These are phyloP conservation scores for Citrus unshiu DNA, from an alignment of 345 rosid species.

Conservation along the genomic window DNA sequence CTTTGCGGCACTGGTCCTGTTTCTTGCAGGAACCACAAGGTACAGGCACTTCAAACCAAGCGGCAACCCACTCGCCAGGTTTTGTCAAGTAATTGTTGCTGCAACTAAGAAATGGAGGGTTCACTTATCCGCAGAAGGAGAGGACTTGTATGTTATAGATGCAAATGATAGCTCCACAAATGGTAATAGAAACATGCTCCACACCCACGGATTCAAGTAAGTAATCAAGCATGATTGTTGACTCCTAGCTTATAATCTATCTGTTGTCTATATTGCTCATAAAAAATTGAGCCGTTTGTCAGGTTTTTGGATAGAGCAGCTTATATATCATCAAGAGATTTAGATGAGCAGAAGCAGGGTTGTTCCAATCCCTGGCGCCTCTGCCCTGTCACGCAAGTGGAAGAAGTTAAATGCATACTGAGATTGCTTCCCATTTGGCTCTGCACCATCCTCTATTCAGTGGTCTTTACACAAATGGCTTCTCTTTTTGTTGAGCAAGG, in stretches of 20 bases:
- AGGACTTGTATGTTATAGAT: slow-evolving; percentile 44
- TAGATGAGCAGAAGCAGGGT: slow-evolving; percentile 59
- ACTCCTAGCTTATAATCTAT: neutral
- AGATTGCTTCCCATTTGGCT: slow-evolving; percentile 96
- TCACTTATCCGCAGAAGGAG: slow-evolving; percentile 37
- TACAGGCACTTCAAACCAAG: slow-evolving; percentile 88
- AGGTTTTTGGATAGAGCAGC: slow-evolving; percentile 98
- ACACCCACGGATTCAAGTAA: slow-evolving; percentile 89
- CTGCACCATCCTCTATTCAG: slow-evolving; percentile 93
- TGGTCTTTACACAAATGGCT: slow-evolving; percentile 98
- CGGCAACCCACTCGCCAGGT: slow-evolving; percentile 84
- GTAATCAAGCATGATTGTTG: slow-evolving; percentile 1
- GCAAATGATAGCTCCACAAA: slow-evolving; percentile 34
- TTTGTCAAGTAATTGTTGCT: slow-evolving; percentile 80
- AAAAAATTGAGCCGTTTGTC: neutral
- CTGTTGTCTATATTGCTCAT: neutral
- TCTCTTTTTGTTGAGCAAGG: slow-evolving; percentile 99
- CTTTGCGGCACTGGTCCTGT: slow-evolving; percentile 63
- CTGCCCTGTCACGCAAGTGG: slow-evolving; percentile 92
- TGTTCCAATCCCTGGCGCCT: slow-evolving; percentile 59
- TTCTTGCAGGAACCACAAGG: slow-evolving; percentile 64
- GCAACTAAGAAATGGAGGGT: slow-evolving; percentile 69
- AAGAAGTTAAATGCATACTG: slow-evolving; percentile 95
- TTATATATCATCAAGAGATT: slow-evolving; percentile 54
- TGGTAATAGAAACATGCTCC: slow-evolving; percentile 70